Percentiles rank a stretch among this genome's conserved stretches.
These are phyloP conservation scores for Malus sieversii DNA, from an alignment of 306 rosid genomes.

Conservation along the genomic window DNA sequence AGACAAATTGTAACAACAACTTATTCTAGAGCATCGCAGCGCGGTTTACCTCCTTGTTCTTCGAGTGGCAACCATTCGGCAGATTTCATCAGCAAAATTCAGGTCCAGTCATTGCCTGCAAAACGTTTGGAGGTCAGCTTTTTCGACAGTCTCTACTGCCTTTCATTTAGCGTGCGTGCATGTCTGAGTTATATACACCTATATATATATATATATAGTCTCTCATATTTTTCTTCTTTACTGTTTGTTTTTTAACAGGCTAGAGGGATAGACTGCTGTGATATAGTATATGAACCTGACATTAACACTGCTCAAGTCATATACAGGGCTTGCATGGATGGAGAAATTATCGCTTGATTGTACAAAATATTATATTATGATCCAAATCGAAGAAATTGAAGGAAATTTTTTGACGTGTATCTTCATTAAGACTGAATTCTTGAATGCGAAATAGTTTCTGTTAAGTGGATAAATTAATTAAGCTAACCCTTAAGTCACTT, in stretches of 20 bases:
- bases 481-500: too few species aligned
- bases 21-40: conserved; percentile 18
- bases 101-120: conserved; percentile 24
- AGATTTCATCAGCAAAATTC: conserved; percentile 25
- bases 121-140: conserved; percentile 17
- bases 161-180: too few species aligned
- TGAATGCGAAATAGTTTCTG: neutral
- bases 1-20: conserved; percentile 16
- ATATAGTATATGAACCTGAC: neutral
- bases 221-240: neutral
- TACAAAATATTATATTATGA: neutral
- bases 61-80: conserved; percentile 32
- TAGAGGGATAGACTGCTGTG: conserved; percentile 40
- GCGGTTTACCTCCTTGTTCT: conserved; percentile 28
- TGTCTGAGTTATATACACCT: too few species aligned
- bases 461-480: too few species aligned
- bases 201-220: neutral
- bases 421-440: neutral
- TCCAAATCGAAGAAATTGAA: neutral
- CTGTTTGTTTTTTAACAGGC: conserved; percentile 4
- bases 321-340: conserved; percentile 31
- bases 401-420: neutral
- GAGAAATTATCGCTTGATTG: conserved; percentile 33
- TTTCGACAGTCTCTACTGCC: neutral
- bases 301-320: conserved; percentile 21